Evolutionary conservation across 345 rosid species (phyloP).

Genomic region (Syzygium oleosum): DNA sequence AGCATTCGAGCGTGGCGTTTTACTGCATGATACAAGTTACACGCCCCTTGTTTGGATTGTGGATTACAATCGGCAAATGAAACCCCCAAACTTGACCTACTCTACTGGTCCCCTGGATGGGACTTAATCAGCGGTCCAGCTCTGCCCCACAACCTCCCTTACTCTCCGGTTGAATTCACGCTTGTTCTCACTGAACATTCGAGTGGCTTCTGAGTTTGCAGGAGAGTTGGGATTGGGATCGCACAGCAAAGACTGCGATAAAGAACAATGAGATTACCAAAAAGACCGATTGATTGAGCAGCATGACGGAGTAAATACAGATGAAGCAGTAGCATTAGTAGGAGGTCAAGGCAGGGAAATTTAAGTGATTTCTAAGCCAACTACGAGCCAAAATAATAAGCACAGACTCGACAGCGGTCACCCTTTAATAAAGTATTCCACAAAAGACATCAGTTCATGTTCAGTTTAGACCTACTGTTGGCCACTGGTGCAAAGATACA

Average conservation of each 20-base stretch:
- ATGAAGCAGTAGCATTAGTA: neutral
- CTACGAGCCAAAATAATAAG: neutral
- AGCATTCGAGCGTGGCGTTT: neutral
- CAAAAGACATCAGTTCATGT: neutral
- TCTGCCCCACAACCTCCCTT: conserved; percentile 57
- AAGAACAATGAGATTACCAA: neutral
- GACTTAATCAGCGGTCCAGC: conserved; percentile 59
- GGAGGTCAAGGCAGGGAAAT: neutral
- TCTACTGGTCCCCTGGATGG: neutral
- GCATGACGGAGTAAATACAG: neutral
- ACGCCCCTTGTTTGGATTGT: neutral
- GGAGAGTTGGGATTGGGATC: conserved; percentile 79
- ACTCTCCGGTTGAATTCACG: conserved; percentile 59
- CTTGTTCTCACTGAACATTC: conserved; percentile 69
- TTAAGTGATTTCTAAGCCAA: neutral
- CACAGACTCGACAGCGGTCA: neutral
- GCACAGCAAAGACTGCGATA: conserved; percentile 50
- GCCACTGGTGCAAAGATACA: neutral
- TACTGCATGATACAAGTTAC: neutral
- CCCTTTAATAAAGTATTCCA: neutral
- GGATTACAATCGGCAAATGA: neutral
- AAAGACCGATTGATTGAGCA: neutral
- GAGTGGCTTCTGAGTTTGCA: conserved; percentile 69
- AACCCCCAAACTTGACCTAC: neutral
- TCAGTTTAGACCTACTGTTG: neutral